phyloP scores from a whole-genome alignment of 2,329 filamentous ascomycete species.

The Xylaria hypoxylon region DNA sequence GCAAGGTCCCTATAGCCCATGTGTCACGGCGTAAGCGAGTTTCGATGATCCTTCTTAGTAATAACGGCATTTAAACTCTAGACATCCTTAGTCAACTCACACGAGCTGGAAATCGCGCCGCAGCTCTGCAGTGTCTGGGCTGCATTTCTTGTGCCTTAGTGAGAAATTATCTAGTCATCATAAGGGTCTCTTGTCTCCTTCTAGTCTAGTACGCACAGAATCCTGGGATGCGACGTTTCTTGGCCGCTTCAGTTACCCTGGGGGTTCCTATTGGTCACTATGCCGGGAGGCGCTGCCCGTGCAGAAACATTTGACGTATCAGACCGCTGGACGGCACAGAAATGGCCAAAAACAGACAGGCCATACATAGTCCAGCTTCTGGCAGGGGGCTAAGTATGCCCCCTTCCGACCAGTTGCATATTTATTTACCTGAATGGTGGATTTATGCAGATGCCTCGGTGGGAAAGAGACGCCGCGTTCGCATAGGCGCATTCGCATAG shows the following conservation, averaged over 20 bases:
- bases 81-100: slow-evolving; percentile 16
- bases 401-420: slow-evolving; percentile 6
- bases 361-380: slow-evolving; percentile 17
- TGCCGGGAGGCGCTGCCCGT: not conserved
- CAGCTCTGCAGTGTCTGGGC: slow-evolving; percentile 15
- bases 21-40: slow-evolving; percentile 11
- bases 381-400: slow-evolving; percentile 26
- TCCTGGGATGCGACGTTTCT: slow-evolving; percentile 36
- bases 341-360: slow-evolving; percentile 31
- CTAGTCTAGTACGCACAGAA: slow-evolving; percentile 28
- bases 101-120: slow-evolving; percentile 14
- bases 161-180: slow-evolving; percentile 13
- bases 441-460: slow-evolving; percentile 6
- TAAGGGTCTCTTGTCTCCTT: slow-evolving; percentile 2
- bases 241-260: slow-evolving; percentile 23
- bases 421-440: not conserved
- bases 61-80: not conserved
- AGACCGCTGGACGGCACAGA: slow-evolving; percentile 24
- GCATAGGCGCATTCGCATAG: not conserved
- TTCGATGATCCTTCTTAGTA: slow-evolving; percentile 11
- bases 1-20: slow-evolving; percentile 27
- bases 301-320: slow-evolving; percentile 38
- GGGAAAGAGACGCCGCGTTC: slow-evolving; percentile 13
- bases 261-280: slow-evolving; percentile 25
- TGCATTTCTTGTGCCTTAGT: slow-evolving; percentile 5